These are phyloP conservation scores for Pinus albicaulis DNA, from an alignment of 75 land plant genomes.

Conservation along the genomic window DNA sequence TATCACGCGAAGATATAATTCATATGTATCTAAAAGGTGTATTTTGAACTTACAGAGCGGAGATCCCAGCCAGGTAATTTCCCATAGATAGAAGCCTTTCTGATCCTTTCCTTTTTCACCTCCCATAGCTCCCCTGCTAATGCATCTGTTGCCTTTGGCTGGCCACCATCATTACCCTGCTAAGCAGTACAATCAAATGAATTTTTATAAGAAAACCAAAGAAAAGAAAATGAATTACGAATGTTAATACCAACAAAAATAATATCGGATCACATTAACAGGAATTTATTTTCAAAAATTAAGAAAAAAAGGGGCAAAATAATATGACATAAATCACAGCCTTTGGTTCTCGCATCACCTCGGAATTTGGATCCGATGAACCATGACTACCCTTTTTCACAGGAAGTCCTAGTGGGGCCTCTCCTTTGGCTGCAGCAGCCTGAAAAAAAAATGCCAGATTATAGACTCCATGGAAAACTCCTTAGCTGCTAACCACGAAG, in stretches of 20 bases:
- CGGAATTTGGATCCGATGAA: constrained; percentile 56
- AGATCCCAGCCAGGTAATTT: constrained; percentile 91
- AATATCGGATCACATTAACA: not conserved
- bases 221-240: not conserved
- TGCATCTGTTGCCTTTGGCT: constrained; percentile 84
- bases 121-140: constrained; percentile 98
- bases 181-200: constrained; percentile 2
- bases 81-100: constrained; percentile 72
- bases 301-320: not conserved
- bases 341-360: constrained; percentile 31
- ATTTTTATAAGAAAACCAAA: not conserved
- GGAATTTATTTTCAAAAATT: not conserved
- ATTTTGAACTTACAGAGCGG: constrained; percentile 85
- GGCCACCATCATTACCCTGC: constrained; percentile 56
- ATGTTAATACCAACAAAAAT: not conserved
- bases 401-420: constrained; percentile 97
- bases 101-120: constrained; percentile 87
- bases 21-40: not conserved
- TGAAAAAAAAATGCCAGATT: constrained; percentile 15
- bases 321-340: not conserved
- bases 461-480: too few species aligned
- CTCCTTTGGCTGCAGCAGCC: constrained; percentile 99
- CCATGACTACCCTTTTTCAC: constrained; percentile 75
- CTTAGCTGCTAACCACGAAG: not conserved
- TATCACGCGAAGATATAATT: not conserved